Base-by-base conservation (phyloP, 306 rosid genomes). In the Cucurbita ficifolia region DNA sequence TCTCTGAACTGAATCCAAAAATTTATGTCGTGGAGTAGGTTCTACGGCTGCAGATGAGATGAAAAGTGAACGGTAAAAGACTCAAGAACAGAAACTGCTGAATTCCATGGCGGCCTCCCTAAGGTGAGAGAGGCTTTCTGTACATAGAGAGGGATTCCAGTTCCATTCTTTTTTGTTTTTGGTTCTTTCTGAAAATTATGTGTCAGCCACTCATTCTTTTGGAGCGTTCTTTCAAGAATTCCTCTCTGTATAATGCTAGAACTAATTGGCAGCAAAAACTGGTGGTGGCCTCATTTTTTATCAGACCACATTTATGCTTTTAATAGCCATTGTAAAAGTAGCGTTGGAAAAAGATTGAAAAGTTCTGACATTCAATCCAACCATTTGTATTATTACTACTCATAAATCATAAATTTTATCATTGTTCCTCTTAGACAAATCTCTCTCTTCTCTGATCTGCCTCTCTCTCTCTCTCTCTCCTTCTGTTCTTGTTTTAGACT, bases 161-260 rank as follows among this genome's bases (percentile, higher is more conserved):
- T 61, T 71, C 74, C 81, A 70, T 71, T 73, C 43, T 17, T 10
- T 40, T 63, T 74, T 14, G 24, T 56, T 64, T 49, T 35, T 69
- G 58, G 78, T 54, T 71, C 78, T 67, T 60, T 74, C 76, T 65
- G 72, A 42, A 53, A 51, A 62, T 79, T 21, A 73, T 39, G 56
- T 76, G 79, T 56, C 70, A 70, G 75, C 72, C 56, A 75, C 82
- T 77, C 84, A 86, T 83, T 81, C 87, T 86, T 65, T 83, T 86
- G 69, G 80, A 51, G 83, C 76, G 77, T 82, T 82, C 81, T 73
- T 80, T 70, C 17, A 57, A 68, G 84, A 78, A 85, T 61, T 79
- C 82, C 69, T 51, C 73, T 46, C 53, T 83, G 64, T 77, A 86
- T 6, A 70, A 65, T 79, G 42, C 79, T 46, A 68, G 56, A 68